A percentile compares a stretch with the other conserved stretches of the same genome.
These are phyloP conservation scores for Capsella rubella DNA, from an alignment of 441 rosid species.

Conservation along the genomic window DNA sequence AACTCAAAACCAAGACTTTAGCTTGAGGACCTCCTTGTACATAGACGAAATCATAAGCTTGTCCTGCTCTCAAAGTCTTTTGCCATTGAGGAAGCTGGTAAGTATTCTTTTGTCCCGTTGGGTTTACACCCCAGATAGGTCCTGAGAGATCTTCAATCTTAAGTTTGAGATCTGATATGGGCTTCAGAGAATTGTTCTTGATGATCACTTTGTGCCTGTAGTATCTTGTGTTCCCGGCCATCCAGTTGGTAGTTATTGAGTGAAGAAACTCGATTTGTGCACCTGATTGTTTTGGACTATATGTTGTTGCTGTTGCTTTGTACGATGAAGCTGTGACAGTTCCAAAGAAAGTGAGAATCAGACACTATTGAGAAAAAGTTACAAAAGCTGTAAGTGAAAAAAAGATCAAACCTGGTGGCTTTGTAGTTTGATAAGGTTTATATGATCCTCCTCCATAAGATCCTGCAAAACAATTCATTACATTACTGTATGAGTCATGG, in stretches of 20 bases:
- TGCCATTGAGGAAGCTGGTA: slow-evolving; percentile 65
- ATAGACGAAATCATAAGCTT: slow-evolving; percentile 60
- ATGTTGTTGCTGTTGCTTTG: slow-evolving; percentile 34
- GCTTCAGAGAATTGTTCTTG: slow-evolving; percentile 62
- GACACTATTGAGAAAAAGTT: neutral
- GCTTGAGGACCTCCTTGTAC: slow-evolving; percentile 88
- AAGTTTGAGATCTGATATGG: slow-evolving; percentile 57
- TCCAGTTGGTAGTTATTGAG: slow-evolving; percentile 72
- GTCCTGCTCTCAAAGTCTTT: slow-evolving; percentile 53
- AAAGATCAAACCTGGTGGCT: slow-evolving; percentile 47
- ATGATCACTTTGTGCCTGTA: slow-evolving; percentile 75
- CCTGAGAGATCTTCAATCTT: slow-evolving; percentile 60
- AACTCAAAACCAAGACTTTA: slow-evolving; percentile 63
- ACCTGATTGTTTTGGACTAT: slow-evolving; percentile 41
- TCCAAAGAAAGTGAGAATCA: slow-evolving; percentile 11
- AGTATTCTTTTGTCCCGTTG: slow-evolving; percentile 53
- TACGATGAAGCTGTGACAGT: slow-evolving; percentile 37
- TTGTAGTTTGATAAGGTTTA: slow-evolving; percentile 44
- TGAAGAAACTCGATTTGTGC: slow-evolving; percentile 63
- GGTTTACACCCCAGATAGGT: slow-evolving; percentile 66
- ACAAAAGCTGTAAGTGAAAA: neutral
- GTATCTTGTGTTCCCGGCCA: slow-evolving; percentile 49
- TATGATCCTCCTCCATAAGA: slow-evolving; percentile 45
- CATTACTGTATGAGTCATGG: slow-evolving; percentile 9
- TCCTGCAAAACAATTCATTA: slow-evolving; percentile 40